Evolutionary conservation across 108 stramenopile genomes (phyloP).

Genomic region (Licmophora abbreviata): DNA sequence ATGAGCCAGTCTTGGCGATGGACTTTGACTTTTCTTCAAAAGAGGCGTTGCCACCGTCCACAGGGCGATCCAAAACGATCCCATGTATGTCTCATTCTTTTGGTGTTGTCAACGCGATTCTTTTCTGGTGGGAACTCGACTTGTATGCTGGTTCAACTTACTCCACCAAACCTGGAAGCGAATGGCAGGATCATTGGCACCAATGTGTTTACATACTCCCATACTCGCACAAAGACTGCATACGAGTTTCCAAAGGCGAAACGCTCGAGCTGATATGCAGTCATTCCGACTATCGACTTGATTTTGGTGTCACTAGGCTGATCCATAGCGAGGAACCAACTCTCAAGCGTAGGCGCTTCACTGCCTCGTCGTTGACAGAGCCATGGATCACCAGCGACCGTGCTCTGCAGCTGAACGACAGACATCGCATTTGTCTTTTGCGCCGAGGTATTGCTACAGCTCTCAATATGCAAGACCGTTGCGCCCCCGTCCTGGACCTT

Average conservation of each 20-base stretch:
- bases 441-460: conserved; percentile 30
- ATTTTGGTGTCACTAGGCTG: conserved; percentile 16
- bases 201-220: conserved; percentile 61
- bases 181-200: conserved; percentile 87
- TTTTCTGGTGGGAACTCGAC: conserved; percentile 85
- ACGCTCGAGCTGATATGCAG: conserved; percentile 27
- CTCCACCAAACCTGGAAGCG: conserved; percentile 16
- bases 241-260: conserved; percentile 20
- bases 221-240: conserved; percentile 9
- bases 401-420: conserved; percentile 41
- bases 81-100: conserved; percentile 14
- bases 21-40: conserved; percentile 50
- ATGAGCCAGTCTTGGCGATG: conserved; percentile 37
- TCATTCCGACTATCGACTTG: conserved; percentile 44
- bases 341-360: conserved; percentile 1
- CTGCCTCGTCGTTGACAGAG: conserved; percentile 1
- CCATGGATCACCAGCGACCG: conserved; percentile 13
- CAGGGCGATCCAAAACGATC: conserved; percentile 20
- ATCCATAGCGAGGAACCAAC: neutral
- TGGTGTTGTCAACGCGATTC: conserved; percentile 50
- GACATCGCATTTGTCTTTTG: conserved; percentile 18
- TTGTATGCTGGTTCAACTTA: conserved; percentile 35
- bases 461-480: conserved; percentile 24
- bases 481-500: conserved; percentile 53
- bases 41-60: conserved; percentile 31